These are phyloP conservation scores for Sporothrix pseudoabietina DNA, from an alignment of 2,329 filamentous ascomycete genomes.

Conservation along the genomic window DNA sequence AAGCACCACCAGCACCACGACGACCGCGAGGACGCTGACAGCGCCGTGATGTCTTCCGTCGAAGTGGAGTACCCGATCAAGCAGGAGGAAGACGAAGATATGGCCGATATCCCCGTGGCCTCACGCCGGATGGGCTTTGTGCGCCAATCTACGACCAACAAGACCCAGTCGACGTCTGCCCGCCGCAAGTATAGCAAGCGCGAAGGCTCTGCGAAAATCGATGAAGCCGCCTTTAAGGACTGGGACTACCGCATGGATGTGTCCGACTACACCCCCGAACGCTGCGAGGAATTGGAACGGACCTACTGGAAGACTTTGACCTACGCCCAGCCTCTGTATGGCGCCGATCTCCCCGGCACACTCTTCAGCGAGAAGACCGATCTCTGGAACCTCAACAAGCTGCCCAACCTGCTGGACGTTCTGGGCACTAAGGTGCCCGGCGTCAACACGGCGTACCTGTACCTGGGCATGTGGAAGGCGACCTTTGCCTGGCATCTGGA, in stretches of 20 bases:
- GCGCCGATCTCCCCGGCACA: constrained; percentile 93
- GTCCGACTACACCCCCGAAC: constrained; percentile 84
- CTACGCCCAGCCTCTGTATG: constrained; percentile 92
- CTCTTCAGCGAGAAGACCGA: constrained; percentile 85
- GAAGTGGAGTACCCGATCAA: constrained; percentile 52
- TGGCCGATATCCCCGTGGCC: constrained; percentile 36
- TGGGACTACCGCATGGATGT: constrained; percentile 90
- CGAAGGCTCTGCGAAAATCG: constrained; percentile 75
- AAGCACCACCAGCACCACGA: background rate
- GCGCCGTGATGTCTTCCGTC: constrained; percentile 50
- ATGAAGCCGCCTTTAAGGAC: constrained; percentile 85
- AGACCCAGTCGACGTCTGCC: constrained; percentile 77
- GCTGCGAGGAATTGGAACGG: constrained; percentile 91
- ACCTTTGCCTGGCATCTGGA: constrained; percentile 99
- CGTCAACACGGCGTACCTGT: constrained; percentile 97
- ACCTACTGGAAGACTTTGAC: constrained; percentile 97
- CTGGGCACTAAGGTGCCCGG: constrained; percentile 94
- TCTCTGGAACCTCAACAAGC: constrained; percentile 90
- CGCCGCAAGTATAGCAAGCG: constrained; percentile 83
- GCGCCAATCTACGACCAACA: constrained; percentile 54
- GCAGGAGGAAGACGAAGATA: constrained; percentile 51
- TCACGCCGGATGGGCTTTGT: constrained; percentile 54
- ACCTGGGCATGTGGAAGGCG: constrained; percentile 99
- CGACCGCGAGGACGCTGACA: constrained; percentile 43
- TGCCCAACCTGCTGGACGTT: constrained; percentile 91